These are phyloP conservation scores for Cyclocybe cylindracea DNA, from an alignment of 768 basidiomycete species.

Conservation along the genomic window DNA sequence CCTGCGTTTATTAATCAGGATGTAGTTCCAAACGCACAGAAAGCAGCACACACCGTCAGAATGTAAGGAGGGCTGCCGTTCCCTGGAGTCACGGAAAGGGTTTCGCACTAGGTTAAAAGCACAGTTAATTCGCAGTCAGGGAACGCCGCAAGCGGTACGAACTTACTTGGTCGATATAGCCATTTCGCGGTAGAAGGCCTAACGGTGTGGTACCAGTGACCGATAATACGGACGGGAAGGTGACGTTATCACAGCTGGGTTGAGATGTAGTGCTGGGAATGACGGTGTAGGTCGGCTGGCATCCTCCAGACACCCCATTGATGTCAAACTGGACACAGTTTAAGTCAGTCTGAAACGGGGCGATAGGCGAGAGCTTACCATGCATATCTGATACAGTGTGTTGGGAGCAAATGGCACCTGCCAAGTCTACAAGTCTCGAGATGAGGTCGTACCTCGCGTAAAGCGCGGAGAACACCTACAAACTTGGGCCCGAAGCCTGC, in stretches of 20 bases:
- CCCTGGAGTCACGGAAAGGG: constrained; percentile 41
- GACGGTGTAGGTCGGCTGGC: constrained; percentile 50
- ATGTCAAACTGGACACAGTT: constrained; percentile 38
- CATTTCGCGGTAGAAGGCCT: constrained; percentile 44
- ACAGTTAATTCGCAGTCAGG: background rate
- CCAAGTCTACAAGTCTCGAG: constrained; percentile 38
- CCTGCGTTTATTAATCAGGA: constrained; percentile 23
- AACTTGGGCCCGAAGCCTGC: constrained; percentile 36
- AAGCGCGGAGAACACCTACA: constrained; percentile 21
- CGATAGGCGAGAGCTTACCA: constrained; percentile 33
- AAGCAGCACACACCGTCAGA: constrained; percentile 35
- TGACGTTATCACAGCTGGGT: constrained; percentile 44
- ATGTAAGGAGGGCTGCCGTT: constrained; percentile 50
- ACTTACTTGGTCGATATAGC: constrained; percentile 46
- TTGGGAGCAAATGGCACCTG: constrained; percentile 50
- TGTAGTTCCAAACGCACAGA: background rate
- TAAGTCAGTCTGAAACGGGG: background rate
- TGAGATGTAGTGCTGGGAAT: constrained; percentile 37
- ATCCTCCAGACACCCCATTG: constrained; percentile 52
- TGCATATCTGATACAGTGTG: constrained; percentile 59
- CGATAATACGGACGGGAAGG: constrained; percentile 29
- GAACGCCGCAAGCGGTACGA: background rate
- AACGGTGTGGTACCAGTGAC: constrained; percentile 34
- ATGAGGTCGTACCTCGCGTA: background rate
- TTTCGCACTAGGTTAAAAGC: constrained; percentile 40